phyloP scores from a whole-genome alignment of 2,329 filamentous ascomycete genomes.

The Escovopsis sp. region DNA sequence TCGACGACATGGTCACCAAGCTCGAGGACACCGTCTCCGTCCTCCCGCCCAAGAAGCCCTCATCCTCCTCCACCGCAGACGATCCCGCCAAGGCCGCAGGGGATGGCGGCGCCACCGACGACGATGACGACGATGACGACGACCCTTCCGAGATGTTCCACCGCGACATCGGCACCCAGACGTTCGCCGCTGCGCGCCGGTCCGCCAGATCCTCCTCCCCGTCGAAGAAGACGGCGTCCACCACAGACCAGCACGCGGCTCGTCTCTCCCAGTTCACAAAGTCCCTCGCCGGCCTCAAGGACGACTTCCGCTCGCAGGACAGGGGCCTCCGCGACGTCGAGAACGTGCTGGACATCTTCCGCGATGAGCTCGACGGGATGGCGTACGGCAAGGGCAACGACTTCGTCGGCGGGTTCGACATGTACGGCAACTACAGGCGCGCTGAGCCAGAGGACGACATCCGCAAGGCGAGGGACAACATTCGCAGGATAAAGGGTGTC shows the following conservation, averaged over 20 bases:
- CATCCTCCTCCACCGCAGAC: slow-evolving; percentile 10
- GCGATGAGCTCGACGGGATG: slow-evolving; percentile 49
- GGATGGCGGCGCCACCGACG: slow-evolving; percentile 1
- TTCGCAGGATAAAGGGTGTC: slow-evolving; percentile 65
- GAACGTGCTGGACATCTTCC: slow-evolving; percentile 39
- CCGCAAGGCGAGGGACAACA: slow-evolving; percentile 56
- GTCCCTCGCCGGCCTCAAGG: slow-evolving; percentile 26
- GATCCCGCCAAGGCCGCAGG: slow-evolving; percentile 13
- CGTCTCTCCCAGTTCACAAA: slow-evolving; percentile 28
- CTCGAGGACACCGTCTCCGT: slow-evolving; percentile 45
- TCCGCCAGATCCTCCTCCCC: slow-evolving; percentile 8
- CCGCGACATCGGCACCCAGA: slow-evolving; percentile 67
- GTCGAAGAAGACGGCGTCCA: slow-evolving; percentile 10
- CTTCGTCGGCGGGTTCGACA: slow-evolving; percentile 22
- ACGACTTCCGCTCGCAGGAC: slow-evolving; percentile 27
- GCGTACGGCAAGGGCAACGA: slow-evolving; percentile 28
- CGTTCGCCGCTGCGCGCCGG: slow-evolving; percentile 26
- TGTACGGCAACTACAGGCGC: slow-evolving; percentile 28
- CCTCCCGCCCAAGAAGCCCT: slow-evolving; percentile 28
- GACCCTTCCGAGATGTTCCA: slow-evolving; percentile 70
- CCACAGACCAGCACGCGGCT: slow-evolving; percentile 23
- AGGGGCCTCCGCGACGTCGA: slow-evolving; percentile 36
- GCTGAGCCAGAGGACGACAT: slow-evolving; percentile 54
- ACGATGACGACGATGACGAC: slow-evolving; percentile 28
- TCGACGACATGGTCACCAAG: slow-evolving; percentile 30